Conservation (phyloP, 108 stramenopile genomes). For the Bacterosira constricta region DNA sequence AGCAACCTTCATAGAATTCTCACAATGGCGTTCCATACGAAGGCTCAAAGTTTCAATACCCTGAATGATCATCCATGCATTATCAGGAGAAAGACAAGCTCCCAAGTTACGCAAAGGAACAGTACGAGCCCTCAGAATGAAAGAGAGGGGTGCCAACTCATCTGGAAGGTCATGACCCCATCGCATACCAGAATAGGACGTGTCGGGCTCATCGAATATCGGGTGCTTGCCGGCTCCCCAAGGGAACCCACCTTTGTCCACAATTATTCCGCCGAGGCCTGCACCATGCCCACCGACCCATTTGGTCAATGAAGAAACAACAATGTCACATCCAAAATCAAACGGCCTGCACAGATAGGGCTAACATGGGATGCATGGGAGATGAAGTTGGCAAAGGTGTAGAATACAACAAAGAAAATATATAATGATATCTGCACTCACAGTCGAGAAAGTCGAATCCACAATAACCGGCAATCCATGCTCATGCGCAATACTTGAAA, state of each 20-base stretch:
- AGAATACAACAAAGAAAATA: too few relatives aligned
- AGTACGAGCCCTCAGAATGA: slow-evolving; percentile 67
- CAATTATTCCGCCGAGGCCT: slow-evolving; percentile 72
- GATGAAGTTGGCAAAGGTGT: too few relatives aligned
- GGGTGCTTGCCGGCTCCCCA: slow-evolving; percentile 89
- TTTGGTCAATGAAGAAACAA: slow-evolving; percentile 84
- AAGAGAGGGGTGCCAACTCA: slow-evolving; percentile 73
- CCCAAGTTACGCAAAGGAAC: slow-evolving; percentile 86
- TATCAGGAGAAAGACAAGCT: slow-evolving; percentile 80
- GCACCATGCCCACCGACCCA: slow-evolving; percentile 92
- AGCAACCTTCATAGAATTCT: slow-evolving; percentile 84
- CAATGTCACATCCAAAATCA: slow-evolving; percentile 83
- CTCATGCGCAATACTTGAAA: slow-evolving; percentile 60
- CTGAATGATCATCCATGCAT: slow-evolving; percentile 83
- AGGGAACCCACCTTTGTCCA: slow-evolving; percentile 70
- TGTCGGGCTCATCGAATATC: slow-evolving; percentile 66
- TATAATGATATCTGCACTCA: too few relatives aligned
- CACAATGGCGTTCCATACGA: slow-evolving; percentile 87
- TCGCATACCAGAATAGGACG: slow-evolving; percentile 70
- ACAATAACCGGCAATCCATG: slow-evolving; percentile 84
- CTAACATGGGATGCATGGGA: too few relatives aligned
- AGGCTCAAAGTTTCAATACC: slow-evolving; percentile 90
- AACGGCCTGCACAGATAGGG: slow-evolving; percentile 85
- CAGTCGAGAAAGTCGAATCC: slow-evolving; percentile 88
- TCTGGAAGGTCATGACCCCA: slow-evolving; percentile 83